These are phyloP conservation scores for Colletotrichum chrysophilum DNA, from an alignment of 2,329 filamentous ascomycete species.

Conservation along the genomic window DNA sequence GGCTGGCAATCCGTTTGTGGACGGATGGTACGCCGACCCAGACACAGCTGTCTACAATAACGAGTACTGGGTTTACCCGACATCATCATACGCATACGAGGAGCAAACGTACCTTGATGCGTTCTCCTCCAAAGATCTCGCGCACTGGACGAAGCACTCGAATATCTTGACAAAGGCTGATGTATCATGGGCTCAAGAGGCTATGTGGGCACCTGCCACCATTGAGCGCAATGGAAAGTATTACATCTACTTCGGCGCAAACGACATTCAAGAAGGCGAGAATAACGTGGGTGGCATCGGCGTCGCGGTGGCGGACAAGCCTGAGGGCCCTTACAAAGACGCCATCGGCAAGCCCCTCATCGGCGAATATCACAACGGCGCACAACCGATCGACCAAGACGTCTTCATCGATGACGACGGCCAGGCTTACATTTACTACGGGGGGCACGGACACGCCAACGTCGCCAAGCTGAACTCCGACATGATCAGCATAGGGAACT, in stretches of 20 bases:
- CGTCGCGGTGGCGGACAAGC: constrained; percentile 59
- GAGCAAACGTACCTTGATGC: constrained; percentile 55
- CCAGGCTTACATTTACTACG: constrained; percentile 67
- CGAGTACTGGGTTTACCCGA: constrained; percentile 54
- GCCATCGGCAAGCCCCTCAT: constrained; percentile 55
- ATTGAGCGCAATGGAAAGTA: constrained; percentile 64
- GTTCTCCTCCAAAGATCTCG: constrained; percentile 53
- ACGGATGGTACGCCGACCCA: constrained; percentile 57
- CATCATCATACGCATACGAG: constrained; percentile 47
- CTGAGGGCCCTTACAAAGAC: constrained; percentile 64
- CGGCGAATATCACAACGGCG: constrained; percentile 42
- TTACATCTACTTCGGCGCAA: constrained; percentile 66
- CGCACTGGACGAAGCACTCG: constrained; percentile 53
- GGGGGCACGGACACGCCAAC: constrained; percentile 45
- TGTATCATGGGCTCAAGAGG: constrained; percentile 68
- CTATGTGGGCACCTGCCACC: constrained; percentile 70
- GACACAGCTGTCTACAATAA: constrained; percentile 51
- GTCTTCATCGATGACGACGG: constrained; percentile 63
- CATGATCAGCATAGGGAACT: constrained; percentile 47
- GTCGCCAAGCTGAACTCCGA: constrained; percentile 49
- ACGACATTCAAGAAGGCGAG: constrained; percentile 50
- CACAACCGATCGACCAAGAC: constrained; percentile 64
- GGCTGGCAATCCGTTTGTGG: constrained; percentile 52
- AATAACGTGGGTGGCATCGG: constrained; percentile 63
- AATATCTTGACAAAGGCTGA: constrained; percentile 51